Percentiles rank a stretch among this genome's conserved stretches.
Conservation (phyloP, 129 eudicot genomes). For the Flaveria sonorensis region DNA sequence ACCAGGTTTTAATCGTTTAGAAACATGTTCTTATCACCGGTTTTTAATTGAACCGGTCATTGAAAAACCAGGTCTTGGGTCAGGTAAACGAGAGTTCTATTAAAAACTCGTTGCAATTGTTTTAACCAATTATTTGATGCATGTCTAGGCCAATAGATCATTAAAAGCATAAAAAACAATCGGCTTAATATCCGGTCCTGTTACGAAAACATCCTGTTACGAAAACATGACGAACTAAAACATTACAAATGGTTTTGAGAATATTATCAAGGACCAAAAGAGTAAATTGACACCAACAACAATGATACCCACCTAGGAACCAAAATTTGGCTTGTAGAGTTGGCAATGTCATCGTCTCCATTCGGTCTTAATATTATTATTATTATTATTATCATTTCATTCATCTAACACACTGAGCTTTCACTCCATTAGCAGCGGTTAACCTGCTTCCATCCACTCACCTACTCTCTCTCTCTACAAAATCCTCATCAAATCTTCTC, state of each 20-base stretch:
- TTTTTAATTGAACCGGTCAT: too few relatives aligned
- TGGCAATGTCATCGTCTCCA: constrained; percentile 66
- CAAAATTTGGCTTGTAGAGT: constrained; percentile 80
- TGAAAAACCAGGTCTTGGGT: too few relatives aligned
- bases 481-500: constrained; percentile 6
- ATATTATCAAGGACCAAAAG: constrained; percentile 26
- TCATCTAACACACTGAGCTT: constrained; percentile 10
- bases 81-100: too few relatives aligned
- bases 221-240: neutral
- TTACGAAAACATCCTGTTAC: too few relatives aligned
- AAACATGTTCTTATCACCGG: too few relatives aligned
- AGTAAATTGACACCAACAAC: constrained; percentile 33
- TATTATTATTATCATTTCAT: neutral
- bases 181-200: too few relatives aligned
- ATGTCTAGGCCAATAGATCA: too few relatives aligned
- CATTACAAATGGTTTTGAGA: neutral
- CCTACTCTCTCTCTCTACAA: constrained; percentile 44
- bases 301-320: constrained; percentile 48
- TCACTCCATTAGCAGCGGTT: constrained; percentile 46
- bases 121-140: too few relatives aligned
- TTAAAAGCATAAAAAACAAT: too few relatives aligned
- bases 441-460: constrained; percentile 68
- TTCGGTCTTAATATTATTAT: constrained; percentile 7
- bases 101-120: too few relatives aligned
- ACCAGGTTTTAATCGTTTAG: too few relatives aligned